phyloP scores from a whole-genome alignment of 306 rosid species.

The Vicia villosa region DNA sequence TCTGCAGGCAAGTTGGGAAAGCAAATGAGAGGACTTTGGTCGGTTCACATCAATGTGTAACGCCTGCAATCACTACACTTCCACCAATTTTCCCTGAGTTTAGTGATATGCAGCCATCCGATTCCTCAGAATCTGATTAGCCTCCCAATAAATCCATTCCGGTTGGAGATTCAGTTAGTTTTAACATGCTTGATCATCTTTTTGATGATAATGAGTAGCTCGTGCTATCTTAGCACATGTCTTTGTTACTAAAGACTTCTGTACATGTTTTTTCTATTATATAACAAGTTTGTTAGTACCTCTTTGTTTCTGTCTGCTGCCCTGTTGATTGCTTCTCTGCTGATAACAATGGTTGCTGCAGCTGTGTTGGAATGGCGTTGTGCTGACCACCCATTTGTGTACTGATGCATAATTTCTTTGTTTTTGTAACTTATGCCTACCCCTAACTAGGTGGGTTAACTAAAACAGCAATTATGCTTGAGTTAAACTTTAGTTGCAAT shows the following conservation, averaged over 20 bases:
- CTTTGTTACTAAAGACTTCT: slow-evolving; percentile 2
- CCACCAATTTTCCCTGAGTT: slow-evolving; percentile 52
- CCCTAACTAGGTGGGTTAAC: not conserved
- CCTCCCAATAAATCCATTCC: not conserved
- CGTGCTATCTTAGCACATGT: slow-evolving; percentile 38
- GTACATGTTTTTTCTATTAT: slow-evolving; percentile 36
- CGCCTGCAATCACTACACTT: slow-evolving; percentile 40
- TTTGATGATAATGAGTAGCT: slow-evolving; percentile 47
- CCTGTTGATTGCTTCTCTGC: slow-evolving; percentile 5
- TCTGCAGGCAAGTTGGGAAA: slow-evolving; percentile 85
- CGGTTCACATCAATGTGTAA: slow-evolving; percentile 56
- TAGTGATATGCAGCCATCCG: slow-evolving; percentile 47
- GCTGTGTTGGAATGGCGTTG: not conserved
- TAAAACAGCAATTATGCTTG: not conserved
- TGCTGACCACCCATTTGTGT: not conserved
- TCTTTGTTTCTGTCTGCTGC: not conserved
- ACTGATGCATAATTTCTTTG: not conserved
- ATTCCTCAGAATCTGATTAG: slow-evolving; percentile 53
- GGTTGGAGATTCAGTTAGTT: not conserved
- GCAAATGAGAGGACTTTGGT: slow-evolving; percentile 74
- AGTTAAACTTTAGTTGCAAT: not conserved
- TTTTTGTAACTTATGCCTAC: not conserved
- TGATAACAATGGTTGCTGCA: not conserved
- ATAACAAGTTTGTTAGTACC: slow-evolving; percentile 10
- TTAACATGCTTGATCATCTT: slow-evolving; percentile 23